Conservation (phyloP, 1,139 yeast genomes). For the Hyphopichia fennica region DNA sequence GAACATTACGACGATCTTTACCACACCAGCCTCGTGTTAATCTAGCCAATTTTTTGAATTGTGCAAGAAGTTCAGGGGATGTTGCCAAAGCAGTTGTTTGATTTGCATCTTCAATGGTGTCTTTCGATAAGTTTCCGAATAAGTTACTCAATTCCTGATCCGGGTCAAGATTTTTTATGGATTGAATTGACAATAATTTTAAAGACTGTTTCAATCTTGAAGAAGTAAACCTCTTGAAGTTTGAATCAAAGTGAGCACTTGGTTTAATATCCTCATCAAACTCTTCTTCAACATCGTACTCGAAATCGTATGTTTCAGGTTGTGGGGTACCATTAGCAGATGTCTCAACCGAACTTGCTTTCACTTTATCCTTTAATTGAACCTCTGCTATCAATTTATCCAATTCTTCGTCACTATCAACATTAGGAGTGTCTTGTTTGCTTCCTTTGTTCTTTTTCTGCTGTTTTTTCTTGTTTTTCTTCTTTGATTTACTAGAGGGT, state of each 20-base stretch:
- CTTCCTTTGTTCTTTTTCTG: slow-evolving; percentile 21
- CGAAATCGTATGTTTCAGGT: slow-evolving; percentile 17
- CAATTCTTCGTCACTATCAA: slow-evolving; percentile 41
- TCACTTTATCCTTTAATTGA: slow-evolving; percentile 30
- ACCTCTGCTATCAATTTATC: slow-evolving; percentile 40
- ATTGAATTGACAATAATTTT: slow-evolving; percentile 42
- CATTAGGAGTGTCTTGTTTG: slow-evolving; percentile 12
- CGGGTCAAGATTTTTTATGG: slow-evolving; percentile 66
- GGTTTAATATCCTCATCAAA: slow-evolving; percentile 35
- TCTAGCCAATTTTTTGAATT: slow-evolving; percentile 60
- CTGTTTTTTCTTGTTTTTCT: slow-evolving; percentile 20
- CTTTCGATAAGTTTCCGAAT: slow-evolving; percentile 72
- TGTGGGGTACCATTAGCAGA: slow-evolving; percentile 3
- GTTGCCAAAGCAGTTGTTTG: slow-evolving; percentile 57
- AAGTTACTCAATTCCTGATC: slow-evolving; percentile 73
- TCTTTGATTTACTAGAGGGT: slow-evolving; percentile 4
- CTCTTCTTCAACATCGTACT: slow-evolving; percentile 31
- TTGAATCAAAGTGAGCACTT: slow-evolving; percentile 35
- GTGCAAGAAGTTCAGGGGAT: slow-evolving; percentile 66
- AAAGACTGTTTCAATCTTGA: slow-evolving; percentile 37
- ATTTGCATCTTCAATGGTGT: slow-evolving; percentile 73
- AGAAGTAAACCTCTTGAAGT: slow-evolving; percentile 47
- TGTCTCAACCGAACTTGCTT: no score
- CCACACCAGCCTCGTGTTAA: slow-evolving; percentile 84
- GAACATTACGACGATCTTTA: slow-evolving; percentile 66